Evolutionary conservation across 2,329 filamentous ascomycete genomes (phyloP).

Genomic region (Fusarium sp.): DNA sequence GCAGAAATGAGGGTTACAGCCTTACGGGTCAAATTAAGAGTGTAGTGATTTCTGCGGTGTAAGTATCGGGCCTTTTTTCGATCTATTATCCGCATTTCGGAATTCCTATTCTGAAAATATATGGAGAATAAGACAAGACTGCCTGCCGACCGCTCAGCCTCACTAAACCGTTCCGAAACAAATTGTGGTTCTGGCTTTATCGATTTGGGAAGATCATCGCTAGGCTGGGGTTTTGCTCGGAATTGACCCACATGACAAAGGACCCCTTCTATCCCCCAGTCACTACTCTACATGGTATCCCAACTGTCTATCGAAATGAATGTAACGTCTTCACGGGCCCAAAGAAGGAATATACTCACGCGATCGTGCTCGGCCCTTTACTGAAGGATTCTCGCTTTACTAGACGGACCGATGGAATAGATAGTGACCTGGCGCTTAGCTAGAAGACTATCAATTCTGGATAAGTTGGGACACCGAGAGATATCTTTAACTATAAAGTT

Average conservation of each 20-base stretch:
- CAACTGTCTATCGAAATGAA: background rate
- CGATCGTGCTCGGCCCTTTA: background rate
- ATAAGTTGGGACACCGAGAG: accelerated
- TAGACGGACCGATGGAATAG: background rate
- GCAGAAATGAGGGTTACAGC: background rate
- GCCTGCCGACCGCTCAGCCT: background rate
- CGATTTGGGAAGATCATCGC: background rate
- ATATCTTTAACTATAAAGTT: background rate
- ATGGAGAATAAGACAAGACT: background rate
- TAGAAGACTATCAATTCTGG: background rate
- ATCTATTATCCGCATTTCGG: background rate
- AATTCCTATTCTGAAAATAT: background rate
- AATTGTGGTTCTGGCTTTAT: background rate
- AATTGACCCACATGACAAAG: background rate
- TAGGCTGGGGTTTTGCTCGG: background rate
- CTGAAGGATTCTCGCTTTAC: background rate
- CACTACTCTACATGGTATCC: background rate
- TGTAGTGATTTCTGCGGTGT: background rate
- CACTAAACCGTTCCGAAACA: background rate
- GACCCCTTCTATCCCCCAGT: background rate
- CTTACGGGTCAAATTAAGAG: background rate
- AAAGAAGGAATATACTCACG: background rate
- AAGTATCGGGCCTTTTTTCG: background rate
- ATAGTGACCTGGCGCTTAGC: background rate
- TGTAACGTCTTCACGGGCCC: accelerated